Base-by-base conservation (phyloP, 2,329 filamentous ascomycete genomes). In the Penicillium sclerotiorum region DNA sequence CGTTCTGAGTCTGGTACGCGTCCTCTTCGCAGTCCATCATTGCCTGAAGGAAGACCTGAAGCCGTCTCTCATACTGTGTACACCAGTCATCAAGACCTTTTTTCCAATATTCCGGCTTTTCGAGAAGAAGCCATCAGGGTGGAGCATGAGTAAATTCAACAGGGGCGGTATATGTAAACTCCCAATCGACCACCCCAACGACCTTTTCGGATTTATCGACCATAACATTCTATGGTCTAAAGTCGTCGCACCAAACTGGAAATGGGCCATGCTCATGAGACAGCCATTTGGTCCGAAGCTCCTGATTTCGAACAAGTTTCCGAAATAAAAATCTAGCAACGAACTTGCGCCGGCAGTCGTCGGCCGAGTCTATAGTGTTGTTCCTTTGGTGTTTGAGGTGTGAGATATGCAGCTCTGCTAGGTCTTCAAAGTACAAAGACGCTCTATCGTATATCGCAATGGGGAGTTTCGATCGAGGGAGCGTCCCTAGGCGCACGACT, bases 351-450 rank as follows among this genome's bases (percentile, higher is more conserved):
- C 58, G 44, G 23, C 49, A 65, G 36, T 64, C 56, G 5, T 59
- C 53, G 1, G 49, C 57, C 3, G 60, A 65, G 2, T 65, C 49
- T 5, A 73, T 60, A 23, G 69, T 65, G 49, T 74, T 64, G 49
- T 77, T 76, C 6, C 63, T 65, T 49, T 77, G 73, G 15, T 65
- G 63, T 13, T 40, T 47, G 4, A 77, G 52, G 27, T 77, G 73
- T 21, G 60, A 60, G 6, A 80, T 57, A 33, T 80, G 71, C 50
- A 75, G 65, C 5, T 76, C 68, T 1, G 74, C 71, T 4, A 78
- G 59, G 1, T 62, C 64, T 25, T 47, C 42, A 40, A 71, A 74
- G 63, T 74, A 78, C 5, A 68, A 66, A 12, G 71, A 67, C 3
- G 70, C 60, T 9, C 57, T 62, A 2, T 44, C 20, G 47, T 65